Conservation (phyloP, 768 basidiomycete species). For the Kwoniella sp. region DNA sequence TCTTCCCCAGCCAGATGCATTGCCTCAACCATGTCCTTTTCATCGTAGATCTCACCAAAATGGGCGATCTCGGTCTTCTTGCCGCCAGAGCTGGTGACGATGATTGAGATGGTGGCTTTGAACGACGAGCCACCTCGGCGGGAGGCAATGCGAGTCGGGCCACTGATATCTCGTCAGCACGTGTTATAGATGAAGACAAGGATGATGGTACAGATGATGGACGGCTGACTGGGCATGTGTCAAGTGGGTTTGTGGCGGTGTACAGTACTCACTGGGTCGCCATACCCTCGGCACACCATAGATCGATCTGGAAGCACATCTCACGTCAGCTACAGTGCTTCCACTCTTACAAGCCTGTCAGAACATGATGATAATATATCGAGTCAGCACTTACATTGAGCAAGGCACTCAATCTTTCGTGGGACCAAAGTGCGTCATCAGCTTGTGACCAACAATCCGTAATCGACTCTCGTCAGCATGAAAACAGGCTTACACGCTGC, state of each 20-base stretch:
- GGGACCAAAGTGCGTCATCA: neutral
- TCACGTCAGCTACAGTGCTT: neutral
- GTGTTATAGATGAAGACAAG: no score
- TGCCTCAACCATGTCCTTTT: constrained; percentile 6
- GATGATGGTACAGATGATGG: no score
- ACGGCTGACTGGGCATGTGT: no score
- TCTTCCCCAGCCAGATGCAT: constrained; percentile 32
- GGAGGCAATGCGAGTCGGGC: constrained; percentile 30
- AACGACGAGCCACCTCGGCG: constrained; percentile 7
- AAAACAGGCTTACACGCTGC: constrained; percentile 27
- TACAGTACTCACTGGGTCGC: constrained; percentile 29
- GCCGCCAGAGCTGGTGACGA: neutral
- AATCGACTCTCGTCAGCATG: constrained; percentile 1
- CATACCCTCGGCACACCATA: constrained; percentile 9
- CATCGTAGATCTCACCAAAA: constrained; percentile 16
- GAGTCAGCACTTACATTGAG: neutral
- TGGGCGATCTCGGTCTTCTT: neutral
- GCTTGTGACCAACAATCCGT: no score
- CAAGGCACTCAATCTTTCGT: neutral
- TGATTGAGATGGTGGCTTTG: constrained; percentile 20
- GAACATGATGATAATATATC: no score
- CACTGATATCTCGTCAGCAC: constrained; percentile 21
- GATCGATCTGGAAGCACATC: constrained; percentile 14
- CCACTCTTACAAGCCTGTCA: neutral
- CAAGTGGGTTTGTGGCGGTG: no score